phyloP scores from a whole-genome alignment of 495 filamentous ascomycete genomes.

The Penicillium taxi region DNA sequence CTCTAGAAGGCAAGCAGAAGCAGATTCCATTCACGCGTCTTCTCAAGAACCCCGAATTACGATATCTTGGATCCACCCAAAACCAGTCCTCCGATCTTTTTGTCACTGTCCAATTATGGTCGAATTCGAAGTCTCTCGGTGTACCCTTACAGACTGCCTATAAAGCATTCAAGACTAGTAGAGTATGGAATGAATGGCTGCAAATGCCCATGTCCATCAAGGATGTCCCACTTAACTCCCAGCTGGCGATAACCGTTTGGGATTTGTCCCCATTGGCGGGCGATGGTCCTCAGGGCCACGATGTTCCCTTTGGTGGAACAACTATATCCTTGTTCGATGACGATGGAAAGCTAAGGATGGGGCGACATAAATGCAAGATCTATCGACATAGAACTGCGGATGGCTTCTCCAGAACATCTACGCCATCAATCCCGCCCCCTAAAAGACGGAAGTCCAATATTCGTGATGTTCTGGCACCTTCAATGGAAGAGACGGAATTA shows the following conservation, averaged over 20 bases:
- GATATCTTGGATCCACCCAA: conserved; percentile 75
- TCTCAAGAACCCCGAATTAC: conserved; percentile 65
- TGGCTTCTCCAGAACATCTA: conserved; percentile 71
- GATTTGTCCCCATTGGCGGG: conserved; percentile 76
- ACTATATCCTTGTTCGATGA: conserved; percentile 84
- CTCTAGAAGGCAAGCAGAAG: conserved; percentile 78
- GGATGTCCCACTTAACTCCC: conserved; percentile 65
- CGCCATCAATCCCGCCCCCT: conserved; percentile 54
- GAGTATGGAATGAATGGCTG: conserved; percentile 96
- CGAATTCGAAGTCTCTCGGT: conserved; percentile 88
- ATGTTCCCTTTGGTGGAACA: conserved; percentile 88
- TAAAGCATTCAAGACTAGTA: conserved; percentile 70
- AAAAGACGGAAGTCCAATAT: conserved; percentile 43
- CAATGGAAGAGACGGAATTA: conserved; percentile 62
- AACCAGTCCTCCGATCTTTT: conserved; percentile 78
- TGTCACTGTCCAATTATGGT: conserved; percentile 87
- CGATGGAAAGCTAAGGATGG: conserved; percentile 82
- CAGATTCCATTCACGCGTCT: conserved; percentile 72
- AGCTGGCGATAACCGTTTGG: conserved; percentile 92
- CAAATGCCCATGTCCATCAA: conserved; percentile 75
- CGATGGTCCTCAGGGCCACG: conserved; percentile 56
- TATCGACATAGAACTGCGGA: conserved; percentile 79
- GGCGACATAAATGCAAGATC: conserved; percentile 82
- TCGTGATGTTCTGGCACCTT: conserved; percentile 32
- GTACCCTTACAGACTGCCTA: conserved; percentile 89